These are phyloP conservation scores for Apiospora malaysiana DNA, from an alignment of 2,329 filamentous ascomycete species.

Conservation along the genomic window DNA sequence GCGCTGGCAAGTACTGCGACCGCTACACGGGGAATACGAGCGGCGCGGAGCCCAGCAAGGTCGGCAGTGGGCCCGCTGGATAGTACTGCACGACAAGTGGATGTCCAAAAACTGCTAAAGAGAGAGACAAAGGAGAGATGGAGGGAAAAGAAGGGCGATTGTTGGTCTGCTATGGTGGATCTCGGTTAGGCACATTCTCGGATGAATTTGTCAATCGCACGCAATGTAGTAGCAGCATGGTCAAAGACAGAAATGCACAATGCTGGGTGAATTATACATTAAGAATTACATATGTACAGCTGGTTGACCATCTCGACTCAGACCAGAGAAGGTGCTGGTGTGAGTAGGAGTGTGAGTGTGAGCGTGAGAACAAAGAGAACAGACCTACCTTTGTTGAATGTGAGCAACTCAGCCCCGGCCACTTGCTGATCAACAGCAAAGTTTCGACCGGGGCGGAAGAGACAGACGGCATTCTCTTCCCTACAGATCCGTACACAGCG, in stretches of 20 bases:
- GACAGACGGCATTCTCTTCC: not conserved
- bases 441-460: not conserved
- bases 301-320: not conserved
- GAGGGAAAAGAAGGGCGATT: not conserved
- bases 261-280: not conserved
- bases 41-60: constrained; percentile 45
- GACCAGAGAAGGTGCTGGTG: not conserved
- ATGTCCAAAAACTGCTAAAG: constrained; percentile 28
- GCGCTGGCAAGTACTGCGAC: constrained; percentile 39
- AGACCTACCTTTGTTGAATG: not conserved
- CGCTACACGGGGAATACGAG: constrained; percentile 44
- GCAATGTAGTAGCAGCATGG: not conserved
- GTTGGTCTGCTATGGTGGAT: not conserved
- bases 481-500: not conserved
- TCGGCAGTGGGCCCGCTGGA: constrained; percentile 45
- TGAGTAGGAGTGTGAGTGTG: not conserved
- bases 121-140: not conserved
- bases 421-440: not conserved
- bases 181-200: not conserved
- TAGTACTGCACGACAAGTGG: constrained; percentile 37
- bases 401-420: not conserved
- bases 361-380: not conserved
- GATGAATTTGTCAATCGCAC: not conserved
- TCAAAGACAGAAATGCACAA: not conserved
- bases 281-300: not conserved